Base-by-base conservation (phyloP, 2,329 filamentous ascomycete species). In the Ascomycota sp. region DNA sequence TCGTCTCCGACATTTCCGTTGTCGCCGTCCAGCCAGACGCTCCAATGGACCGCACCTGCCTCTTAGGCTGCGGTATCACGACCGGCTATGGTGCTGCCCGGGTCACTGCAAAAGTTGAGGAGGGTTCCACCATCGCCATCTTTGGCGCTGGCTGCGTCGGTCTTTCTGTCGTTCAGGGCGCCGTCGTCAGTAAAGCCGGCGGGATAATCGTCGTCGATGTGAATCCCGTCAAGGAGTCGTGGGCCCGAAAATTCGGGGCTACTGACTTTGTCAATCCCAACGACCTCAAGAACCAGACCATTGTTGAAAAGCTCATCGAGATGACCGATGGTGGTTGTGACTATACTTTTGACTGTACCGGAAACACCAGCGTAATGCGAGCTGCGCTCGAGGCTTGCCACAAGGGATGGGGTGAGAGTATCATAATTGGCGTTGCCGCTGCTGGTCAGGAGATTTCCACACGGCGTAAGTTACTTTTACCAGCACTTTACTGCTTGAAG, bases 321-420 rank as follows among this genome's bases (percentile, higher is more conserved):
- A 83, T 95, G 77, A 98, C 89, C 2, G 89, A 95, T 49, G 89
- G 89, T 43, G 89, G 89, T 34, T 92, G 83, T 54, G 89, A 98
- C 63, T 95, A 93, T 65, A 98, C 89, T 33, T 98, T 98, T 53
- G 89, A 98, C 64, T 95, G 89, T 68, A 98, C 89, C 6, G 89
- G 89, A 38, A 95, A 95, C 50, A 84, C 95, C 35, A 71, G 74
- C 45, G 89, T 98, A 36, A 98, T 92, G 89, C 71, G 89, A 41
- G 78, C 81, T 35, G 89, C 89, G 29, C 72, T 98, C 39, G 86
- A 98, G 64, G 84, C 89, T 33, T 95, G 84, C 65, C 89, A 98
- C 67, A 98, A 98, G 72, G 89, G 89, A 33, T 98, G 89, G 89
- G 89, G 89, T 48, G 72, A 93, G 67, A 91, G 79, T 53, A 92